phyloP scores from a whole-genome alignment of 192 early-diverging fungal species.

The Dissophora globulifera region DNA sequence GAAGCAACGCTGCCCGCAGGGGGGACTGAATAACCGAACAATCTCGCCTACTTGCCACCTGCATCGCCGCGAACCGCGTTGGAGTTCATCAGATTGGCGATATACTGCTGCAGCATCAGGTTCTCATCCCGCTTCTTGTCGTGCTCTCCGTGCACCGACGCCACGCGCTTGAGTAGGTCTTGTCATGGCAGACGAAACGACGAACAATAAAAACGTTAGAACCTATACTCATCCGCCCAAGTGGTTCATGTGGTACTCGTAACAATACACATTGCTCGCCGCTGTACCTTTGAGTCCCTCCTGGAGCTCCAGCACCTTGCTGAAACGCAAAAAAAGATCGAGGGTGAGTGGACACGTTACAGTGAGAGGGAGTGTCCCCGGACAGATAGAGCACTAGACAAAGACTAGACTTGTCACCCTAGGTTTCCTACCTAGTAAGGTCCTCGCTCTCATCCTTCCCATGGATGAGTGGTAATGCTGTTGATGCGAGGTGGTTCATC shows the following conservation, averaged over 20 bases:
- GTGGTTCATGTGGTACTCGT: too few relatives aligned
- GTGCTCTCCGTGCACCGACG: slow-evolving; percentile 45
- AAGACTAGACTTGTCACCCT: too few relatives aligned
- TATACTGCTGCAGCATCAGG: slow-evolving; percentile 46
- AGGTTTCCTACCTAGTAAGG: slow-evolving; percentile 22
- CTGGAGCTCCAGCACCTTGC: slow-evolving; percentile 44
- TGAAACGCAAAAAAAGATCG: background rate
- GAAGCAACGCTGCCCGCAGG: too few relatives aligned
- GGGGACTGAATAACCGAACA: too few relatives aligned
- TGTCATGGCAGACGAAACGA: background rate
- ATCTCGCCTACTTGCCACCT: slow-evolving; percentile 11
- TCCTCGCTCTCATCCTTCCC: slow-evolving; percentile 53
- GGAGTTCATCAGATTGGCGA: slow-evolving; percentile 53
- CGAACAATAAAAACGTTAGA: too few relatives aligned
- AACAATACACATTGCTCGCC: too few relatives aligned
- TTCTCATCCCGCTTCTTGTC: slow-evolving; percentile 53
- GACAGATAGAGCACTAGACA: too few relatives aligned
- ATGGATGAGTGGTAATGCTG: slow-evolving; percentile 37
- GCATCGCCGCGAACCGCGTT: slow-evolving; percentile 46
- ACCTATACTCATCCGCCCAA: too few relatives aligned
- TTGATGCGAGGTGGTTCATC: slow-evolving; percentile 40
- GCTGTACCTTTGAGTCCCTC: slow-evolving; percentile 46
- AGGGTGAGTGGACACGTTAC: background rate
- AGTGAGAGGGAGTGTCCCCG: background rate
- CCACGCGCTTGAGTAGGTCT: slow-evolving; percentile 47